These are phyloP conservation scores for Apiotrichum gracile DNA, from an alignment of 1,284 basidiomycete genomes.

Conservation along the genomic window DNA sequence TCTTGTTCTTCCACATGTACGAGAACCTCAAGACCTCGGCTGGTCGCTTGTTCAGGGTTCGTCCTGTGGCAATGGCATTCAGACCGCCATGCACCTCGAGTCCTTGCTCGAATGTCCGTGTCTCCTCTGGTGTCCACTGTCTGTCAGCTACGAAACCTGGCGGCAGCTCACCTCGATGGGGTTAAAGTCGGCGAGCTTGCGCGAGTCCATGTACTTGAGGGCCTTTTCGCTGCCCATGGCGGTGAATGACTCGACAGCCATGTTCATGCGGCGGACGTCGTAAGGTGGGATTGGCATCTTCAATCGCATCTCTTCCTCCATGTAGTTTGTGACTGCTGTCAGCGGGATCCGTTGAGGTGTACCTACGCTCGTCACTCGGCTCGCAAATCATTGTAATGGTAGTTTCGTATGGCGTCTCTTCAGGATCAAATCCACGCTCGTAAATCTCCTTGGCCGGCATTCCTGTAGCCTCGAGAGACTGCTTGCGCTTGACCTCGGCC, in stretches of 20 bases:
- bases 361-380: constrained; percentile 37
- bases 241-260: constrained; percentile 24
- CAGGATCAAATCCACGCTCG: constrained; percentile 36
- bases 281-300: constrained; percentile 34
- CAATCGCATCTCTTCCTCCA: constrained; percentile 27
- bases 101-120: constrained; percentile 31
- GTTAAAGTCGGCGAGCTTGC: constrained; percentile 30
- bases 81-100: constrained; percentile 42
- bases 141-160: constrained; percentile 1
- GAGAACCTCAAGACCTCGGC: constrained; percentile 44
- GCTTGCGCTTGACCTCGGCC: constrained; percentile 18
- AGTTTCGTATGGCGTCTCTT: constrained; percentile 33
- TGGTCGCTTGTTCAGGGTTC: constrained; percentile 32
- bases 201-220: constrained; percentile 21
- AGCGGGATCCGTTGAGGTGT: background rate
- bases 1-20: constrained; percentile 46
- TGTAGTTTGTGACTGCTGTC: constrained; percentile 28
- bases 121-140: constrained; percentile 27
- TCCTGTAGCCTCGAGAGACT: constrained; percentile 16
- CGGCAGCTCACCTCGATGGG: constrained; percentile 27
- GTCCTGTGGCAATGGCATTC: constrained; percentile 38
- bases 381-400: constrained; percentile 27
- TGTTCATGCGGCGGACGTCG: constrained; percentile 35
- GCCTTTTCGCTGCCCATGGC: constrained; percentile 27
- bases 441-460: constrained; percentile 26